A percentile compares a stretch with the other conserved stretches of the same genome.
Evolutionary conservation across 805 yeast genomes (phyloP).

Genomic region (Ogataea trehalophila): DNA sequence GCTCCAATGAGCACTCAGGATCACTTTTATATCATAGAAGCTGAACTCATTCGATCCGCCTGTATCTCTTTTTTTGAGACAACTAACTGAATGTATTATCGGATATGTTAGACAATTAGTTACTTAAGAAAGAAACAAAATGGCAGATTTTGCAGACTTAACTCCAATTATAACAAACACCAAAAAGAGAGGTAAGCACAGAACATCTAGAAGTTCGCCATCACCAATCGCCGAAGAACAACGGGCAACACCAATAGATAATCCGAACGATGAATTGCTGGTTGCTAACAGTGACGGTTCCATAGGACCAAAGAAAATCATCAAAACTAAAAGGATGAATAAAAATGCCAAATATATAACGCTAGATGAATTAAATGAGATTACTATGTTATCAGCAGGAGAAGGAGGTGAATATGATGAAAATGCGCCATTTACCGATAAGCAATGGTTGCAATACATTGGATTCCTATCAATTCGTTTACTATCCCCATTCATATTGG

Average conservation of each 20-base stretch:
- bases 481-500: conserved; percentile 22
- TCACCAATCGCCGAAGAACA: background rate
- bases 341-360: conserved; percentile 6
- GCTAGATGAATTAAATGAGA: conserved; percentile 5
- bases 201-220: background rate
- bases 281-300: conserved; percentile 5
- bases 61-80: too few relatives aligned
- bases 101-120: background rate
- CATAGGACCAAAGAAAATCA: background rate
- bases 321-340: background rate
- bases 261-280: conserved; percentile 13
- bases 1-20: too few relatives aligned
- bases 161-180: conserved; percentile 15
- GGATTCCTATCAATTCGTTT: conserved; percentile 26
- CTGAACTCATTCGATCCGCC: too few relatives aligned
- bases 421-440: conserved; percentile 11
- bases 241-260: background rate
- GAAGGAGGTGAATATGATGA: background rate
- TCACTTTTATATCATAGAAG: too few relatives aligned
- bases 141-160: conserved; percentile 19
- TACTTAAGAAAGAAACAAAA: background rate
- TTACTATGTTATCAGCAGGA: too few relatives aligned
- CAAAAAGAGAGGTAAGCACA: conserved; percentile 14
- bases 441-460: conserved; percentile 20
- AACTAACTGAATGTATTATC: background rate